Base-by-base conservation (phyloP, 1,284 basidiomycete species). In the Malassezia yamatoensis region DNA sequence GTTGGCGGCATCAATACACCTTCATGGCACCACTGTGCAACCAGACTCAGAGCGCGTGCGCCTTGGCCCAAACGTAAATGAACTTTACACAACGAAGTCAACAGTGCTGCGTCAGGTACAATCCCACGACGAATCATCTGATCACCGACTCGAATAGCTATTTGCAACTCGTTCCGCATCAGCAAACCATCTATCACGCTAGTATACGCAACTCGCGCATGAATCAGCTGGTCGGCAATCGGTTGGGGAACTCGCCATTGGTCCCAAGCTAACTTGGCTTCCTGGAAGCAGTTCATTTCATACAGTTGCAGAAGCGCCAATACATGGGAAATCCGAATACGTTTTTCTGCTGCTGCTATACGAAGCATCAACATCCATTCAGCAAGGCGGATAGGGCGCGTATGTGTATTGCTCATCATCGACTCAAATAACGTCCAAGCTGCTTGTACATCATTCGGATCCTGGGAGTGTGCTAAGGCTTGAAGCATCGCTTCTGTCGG, bases 311-410 rank as follows among this genome's bases (percentile, higher is more conserved):
- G 41, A 12, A 58, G 55, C 20, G 50, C 50, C 8, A 37, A 33
- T 10, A 49, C 51, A 20, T 38, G 55, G n/a, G 20, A 29, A 9
- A 33, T 33, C n/a, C 45, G 46, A n/a, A 58, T 53, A 32, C 55
- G 50, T 12, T 20, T 29, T 18, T 58, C 51, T 34, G 34, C 46
- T 6, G 55, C 55, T 1, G 55, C 55, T 4, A 51, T 51, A 15
- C 55, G 45, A 38, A 58, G 40, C 55, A 58, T 58, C n/a, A 58
- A 40, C 49, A 49, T 41, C 55, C 55, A 58, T 40, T 58, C 51
- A 13, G 43, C 36, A 36, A 57, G 32, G n/a, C 41, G 24, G 9
- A 12, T 20, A 34, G 15, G 43, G 10, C 43, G 21, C 20, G 16
- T 11, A 9, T 13, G 29, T 34, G 24, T 5, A 15, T 9, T 13